These are phyloP conservation scores for Candida neerlandica DNA, from an alignment of 1,139 yeast genomes.

Conservation along the genomic window DNA sequence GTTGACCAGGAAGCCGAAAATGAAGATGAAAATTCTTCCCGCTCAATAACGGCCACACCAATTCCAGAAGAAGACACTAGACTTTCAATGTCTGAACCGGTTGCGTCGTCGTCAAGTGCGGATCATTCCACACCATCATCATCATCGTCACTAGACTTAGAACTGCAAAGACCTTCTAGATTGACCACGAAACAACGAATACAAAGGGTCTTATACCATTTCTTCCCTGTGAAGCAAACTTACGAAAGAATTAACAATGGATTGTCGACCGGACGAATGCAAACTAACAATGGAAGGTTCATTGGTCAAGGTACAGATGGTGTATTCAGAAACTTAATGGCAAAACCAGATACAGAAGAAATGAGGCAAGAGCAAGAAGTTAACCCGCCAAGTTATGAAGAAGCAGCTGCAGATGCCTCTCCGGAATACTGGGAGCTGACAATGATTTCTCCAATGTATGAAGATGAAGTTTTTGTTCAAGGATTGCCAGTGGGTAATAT, in stretches of 20 bases:
- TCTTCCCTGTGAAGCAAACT: conserved; percentile 46
- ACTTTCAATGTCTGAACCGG: conserved; percentile 1
- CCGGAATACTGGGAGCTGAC: conserved; percentile 98
- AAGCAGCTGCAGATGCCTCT: conserved; percentile 90
- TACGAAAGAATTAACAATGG: conserved; percentile 50
- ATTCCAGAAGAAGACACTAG: conserved; percentile 5
- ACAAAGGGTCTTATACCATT: conserved; percentile 33
- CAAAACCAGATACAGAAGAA: conserved; percentile 72
- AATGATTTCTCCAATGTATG: conserved; percentile 78
- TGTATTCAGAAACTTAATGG: conserved; percentile 86
- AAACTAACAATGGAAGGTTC: conserved; percentile 44
- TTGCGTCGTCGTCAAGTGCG: not conserved
- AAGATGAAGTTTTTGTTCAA: conserved; percentile 89
- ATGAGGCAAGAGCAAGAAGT: conserved; percentile 40
- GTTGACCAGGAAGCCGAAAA: not conserved
- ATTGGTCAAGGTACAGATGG: conserved; percentile 77
- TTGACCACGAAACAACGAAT: conserved; percentile 34
- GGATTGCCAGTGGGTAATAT: conserved; percentile 96
- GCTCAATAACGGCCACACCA: not conserved
- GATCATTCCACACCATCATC: not conserved
- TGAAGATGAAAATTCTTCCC: not conserved
- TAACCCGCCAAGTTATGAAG: conserved; percentile 91
- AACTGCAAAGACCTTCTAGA: conserved; percentile 16
- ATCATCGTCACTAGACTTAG: conserved; percentile 12
- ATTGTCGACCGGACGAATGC: conserved; percentile 47